Evolutionary conservation across 2,329 filamentous ascomycete genomes (phyloP).

Genomic region (Trichoderma sp.): DNA sequence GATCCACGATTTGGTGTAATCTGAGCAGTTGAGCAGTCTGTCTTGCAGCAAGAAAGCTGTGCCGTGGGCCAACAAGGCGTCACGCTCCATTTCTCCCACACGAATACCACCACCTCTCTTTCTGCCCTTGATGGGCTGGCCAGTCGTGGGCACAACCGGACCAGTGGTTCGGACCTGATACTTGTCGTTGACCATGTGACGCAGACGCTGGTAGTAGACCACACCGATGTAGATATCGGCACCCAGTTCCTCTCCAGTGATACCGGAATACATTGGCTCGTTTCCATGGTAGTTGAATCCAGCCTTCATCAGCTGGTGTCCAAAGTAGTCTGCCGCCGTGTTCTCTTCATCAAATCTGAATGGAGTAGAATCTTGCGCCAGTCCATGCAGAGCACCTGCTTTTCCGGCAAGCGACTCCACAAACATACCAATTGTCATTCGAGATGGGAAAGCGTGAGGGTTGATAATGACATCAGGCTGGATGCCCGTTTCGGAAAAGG

Average conservation of each 20-base stretch:
- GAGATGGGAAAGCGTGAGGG: constrained; percentile 97
- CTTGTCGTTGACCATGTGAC: constrained; percentile 99
- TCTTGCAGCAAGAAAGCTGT: constrained; percentile 95
- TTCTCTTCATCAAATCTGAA: constrained; percentile 94
- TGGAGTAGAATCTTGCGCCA: constrained; percentile 94
- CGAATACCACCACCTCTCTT: constrained; percentile 97
- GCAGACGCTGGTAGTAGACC: constrained; percentile 95
- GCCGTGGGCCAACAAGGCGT: constrained; percentile 91
- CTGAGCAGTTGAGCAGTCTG: constrained; percentile 93
- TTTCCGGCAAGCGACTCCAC: constrained; percentile 96
- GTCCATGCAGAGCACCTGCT: constrained; percentile 87
- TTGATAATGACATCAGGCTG: constrained; percentile 99
- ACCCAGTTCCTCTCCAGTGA: constrained; percentile 90
- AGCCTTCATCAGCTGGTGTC: constrained; percentile 90
- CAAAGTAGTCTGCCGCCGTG: constrained; percentile 92
- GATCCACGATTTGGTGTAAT: constrained; percentile 87
- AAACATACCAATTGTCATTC: constrained; percentile 99
- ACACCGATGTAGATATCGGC: constrained; percentile 97
- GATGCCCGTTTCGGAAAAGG: constrained; percentile 94
- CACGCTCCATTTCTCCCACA: constrained; percentile 98
- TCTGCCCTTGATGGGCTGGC: constrained; percentile 95
- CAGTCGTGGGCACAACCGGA: constrained; percentile 85
- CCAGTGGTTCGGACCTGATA: constrained; percentile 97
- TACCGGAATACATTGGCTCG: constrained; percentile 97
- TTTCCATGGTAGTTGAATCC: constrained; percentile 99